Base-by-base conservation (phyloP, 345 rosid species). In the Combretum micranthum region DNA sequence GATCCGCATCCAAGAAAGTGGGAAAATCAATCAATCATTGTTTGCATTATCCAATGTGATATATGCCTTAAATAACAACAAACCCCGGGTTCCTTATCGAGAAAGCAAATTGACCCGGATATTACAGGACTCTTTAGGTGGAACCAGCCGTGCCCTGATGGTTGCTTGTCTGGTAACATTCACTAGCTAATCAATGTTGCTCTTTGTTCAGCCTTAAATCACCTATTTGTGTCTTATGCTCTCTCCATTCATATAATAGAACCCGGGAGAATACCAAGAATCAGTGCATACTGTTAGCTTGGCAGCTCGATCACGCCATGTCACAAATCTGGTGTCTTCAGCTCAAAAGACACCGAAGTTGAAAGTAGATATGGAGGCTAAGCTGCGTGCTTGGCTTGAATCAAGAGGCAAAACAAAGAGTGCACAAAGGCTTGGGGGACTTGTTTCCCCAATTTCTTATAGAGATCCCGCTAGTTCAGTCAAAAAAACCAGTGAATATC, bases 91-190 rank as follows among this genome's bases (percentile, higher is more conserved):
- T 20, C 97, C 97, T 3, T 93, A 93, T 46, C 75, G 96, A 56
- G 97, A 93, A 72, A 93, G 95, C 83, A 93, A 89, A 68, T 66
- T 89, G 81, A 89, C 99, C 37, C 75, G 97, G 47, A 87, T 93
- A 68, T 54, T 89, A 76, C 97, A 89, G 65, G 97, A 93, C 64
- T 93, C 99, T 21, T 82, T 93, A 18, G 99, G 99, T 44, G 99
- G 99, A 62, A 83, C 80, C 42, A 93, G 90, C 47, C 76, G 72
- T 25, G 80, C 96, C 52, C 67, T 93, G 67, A 87, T 89, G 99
- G 87, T 89, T 39, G 96, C 95, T 56, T 93, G 99, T 52, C 69
- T 93, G 76, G 99, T 93, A 76, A 32, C 9, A 32, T 32, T 32
- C 9, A 32, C 1, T 4, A 37, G 54, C n/a, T 20, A 1, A 1